Percentiles rank a stretch among this genome's conserved stretches.
phyloP scores from a whole-genome alignment of 1,284 basidiomycete genomes.

The Melampsora abietis-canadensis region DNA sequence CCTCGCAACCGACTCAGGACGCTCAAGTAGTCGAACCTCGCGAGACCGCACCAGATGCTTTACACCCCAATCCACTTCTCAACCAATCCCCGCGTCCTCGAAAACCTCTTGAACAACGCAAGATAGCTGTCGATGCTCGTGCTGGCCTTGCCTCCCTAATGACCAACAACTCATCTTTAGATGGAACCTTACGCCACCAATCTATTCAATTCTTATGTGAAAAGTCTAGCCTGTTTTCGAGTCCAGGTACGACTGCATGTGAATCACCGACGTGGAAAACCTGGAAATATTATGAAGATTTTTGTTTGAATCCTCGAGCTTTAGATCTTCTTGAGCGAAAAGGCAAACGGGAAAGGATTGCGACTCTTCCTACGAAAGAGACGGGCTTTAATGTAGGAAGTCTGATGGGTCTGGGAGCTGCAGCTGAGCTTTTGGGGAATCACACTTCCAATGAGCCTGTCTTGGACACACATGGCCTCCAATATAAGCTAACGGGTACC shows the following conservation, averaged over 20 bases:
- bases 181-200: constrained; percentile 45
- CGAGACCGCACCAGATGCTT: background rate
- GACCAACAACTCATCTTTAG: constrained; percentile 45
- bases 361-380: too few relatives aligned
- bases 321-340: constrained; percentile 42
- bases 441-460: background rate
- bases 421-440: background rate
- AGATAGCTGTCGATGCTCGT: constrained; percentile 45
- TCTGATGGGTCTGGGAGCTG: background rate
- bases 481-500: constrained; percentile 13
- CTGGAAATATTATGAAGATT: constrained; percentile 40
- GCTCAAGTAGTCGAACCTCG: background rate
- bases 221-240: constrained; percentile 7
- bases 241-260: background rate
- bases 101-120: constrained; percentile 1
- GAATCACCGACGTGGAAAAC: constrained; percentile 4
- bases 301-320: constrained; percentile 21
- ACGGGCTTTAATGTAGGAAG: background rate
- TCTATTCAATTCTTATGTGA: constrained; percentile 46
- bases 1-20: background rate
- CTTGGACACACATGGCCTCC: background rate
- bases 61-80: background rate
- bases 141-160: constrained; percentile 41
- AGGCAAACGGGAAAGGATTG: background rate
- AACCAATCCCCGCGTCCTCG: background rate